Evolutionary conservation across 2,329 filamentous ascomycete genomes (phyloP).

Genomic region (Fusarium praegraminearum): DNA sequence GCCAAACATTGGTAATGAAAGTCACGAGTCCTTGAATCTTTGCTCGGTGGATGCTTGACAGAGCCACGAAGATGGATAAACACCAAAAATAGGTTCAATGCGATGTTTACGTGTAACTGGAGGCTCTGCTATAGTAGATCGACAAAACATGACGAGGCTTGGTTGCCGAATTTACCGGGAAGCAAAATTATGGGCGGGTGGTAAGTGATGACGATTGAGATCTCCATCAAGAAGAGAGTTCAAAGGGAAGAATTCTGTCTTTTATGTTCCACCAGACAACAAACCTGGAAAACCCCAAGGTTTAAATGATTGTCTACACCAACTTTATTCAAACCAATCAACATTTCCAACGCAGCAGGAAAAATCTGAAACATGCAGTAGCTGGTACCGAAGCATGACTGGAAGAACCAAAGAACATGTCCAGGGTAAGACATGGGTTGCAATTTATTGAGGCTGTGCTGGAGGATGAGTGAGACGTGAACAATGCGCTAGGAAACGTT

Average conservation of each 20-base stretch:
- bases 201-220: slow-evolving; percentile 12
- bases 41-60: background rate
- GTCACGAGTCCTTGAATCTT: background rate
- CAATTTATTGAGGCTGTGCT: slow-evolving; percentile 33
- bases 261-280: background rate
- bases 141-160: slow-evolving; percentile 7
- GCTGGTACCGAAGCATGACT: background rate
- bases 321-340: slow-evolving; percentile 5
- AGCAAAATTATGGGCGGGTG: background rate
- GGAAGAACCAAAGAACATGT: slow-evolving; percentile 2
- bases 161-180: background rate
- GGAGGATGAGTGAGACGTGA: slow-evolving; percentile 25
- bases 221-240: background rate
- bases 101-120: slow-evolving; percentile 7
- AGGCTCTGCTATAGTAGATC: slow-evolving; percentile 24
- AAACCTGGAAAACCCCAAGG: background rate
- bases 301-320: background rate
- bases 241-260: background rate
- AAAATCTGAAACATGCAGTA: slow-evolving; percentile 27
- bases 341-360: background rate
- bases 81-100: slow-evolving; percentile 19
- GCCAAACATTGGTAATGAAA: background rate
- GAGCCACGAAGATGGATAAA: background rate
- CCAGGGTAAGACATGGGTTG: slow-evolving; percentile 30
- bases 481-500: slow-evolving; percentile 11